A percentile compares a stretch with the other conserved stretches of the same genome.
Conservation (phyloP, 1,284 basidiomycete genomes). For the Caloboletus inedulis region DNA sequence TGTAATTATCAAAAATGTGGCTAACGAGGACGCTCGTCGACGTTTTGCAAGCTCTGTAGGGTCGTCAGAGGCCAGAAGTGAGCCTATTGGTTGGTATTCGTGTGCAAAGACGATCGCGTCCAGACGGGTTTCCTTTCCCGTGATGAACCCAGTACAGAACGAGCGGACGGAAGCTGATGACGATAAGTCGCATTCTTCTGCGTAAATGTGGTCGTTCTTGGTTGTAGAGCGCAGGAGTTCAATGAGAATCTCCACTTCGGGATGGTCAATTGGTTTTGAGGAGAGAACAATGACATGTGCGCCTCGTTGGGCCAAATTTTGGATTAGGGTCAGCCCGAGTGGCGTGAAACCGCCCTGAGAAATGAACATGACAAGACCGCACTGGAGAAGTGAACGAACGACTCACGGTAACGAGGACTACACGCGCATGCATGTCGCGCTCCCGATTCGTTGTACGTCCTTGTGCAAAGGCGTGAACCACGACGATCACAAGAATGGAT, state of each 20-base stretch:
- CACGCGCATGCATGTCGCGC: conserved; percentile 66
- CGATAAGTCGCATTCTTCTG: conserved; percentile 67
- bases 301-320: conserved; percentile 63
- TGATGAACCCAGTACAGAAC: conserved; percentile 65
- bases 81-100: conserved; percentile 65
- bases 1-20: conserved; percentile 77
- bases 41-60: conserved; percentile 28
- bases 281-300: conserved; percentile 74
- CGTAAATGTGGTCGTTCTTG: conserved; percentile 70
- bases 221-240: conserved; percentile 61
- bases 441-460: conserved; percentile 67
- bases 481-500: conserved; percentile 42
- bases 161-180: conserved; percentile 60
- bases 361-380: conserved; percentile 2
- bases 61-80: conserved; percentile 35
- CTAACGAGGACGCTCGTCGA: conserved; percentile 50
- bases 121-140: conserved; percentile 59
- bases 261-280: conserved; percentile 52
- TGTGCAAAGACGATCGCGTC: conserved; percentile 73
- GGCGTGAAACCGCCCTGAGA: conserved; percentile 70
- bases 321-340: conserved; percentile 61
- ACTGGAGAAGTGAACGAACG: neutral
- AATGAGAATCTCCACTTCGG: conserved; percentile 55
- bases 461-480: conserved; percentile 58
- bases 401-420: conserved; percentile 66